Evolutionary conservation across 495 filamentous ascomycete genomes (phyloP).

Genomic region (Poronia punctata): DNA sequence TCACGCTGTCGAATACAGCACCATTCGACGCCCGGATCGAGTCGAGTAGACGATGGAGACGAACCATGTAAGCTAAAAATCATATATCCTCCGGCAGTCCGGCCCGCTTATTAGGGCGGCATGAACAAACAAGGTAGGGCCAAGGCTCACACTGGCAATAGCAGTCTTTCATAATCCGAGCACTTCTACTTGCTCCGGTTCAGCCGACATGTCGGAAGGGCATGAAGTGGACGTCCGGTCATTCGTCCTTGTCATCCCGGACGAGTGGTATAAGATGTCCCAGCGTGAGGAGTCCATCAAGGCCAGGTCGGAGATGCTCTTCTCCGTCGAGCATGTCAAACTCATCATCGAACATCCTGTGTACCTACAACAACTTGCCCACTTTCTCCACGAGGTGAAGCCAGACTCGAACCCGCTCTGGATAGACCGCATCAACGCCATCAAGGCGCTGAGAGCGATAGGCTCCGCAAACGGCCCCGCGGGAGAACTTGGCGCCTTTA

Average conservation of each 20-base stretch:
- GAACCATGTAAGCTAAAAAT: too few species aligned
- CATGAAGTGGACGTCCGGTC: constrained; percentile 42
- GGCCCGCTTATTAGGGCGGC: too few species aligned
- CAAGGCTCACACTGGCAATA: too few species aligned
- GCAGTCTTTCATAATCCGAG: too few species aligned
- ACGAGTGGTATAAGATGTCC: constrained; percentile 9
- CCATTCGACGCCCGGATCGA: too few species aligned
- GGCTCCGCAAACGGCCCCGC: constrained; percentile 60
- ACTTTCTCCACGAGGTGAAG: constrained; percentile 56
- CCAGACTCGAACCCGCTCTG: constrained; percentile 58
- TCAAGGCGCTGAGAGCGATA: constrained; percentile 65
- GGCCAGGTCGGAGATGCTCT: constrained; percentile 53
- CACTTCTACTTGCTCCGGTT: too few species aligned
- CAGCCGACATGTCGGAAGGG: too few species aligned
- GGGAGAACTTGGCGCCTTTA: constrained; percentile 43
- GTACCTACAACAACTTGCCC: constrained; percentile 54
- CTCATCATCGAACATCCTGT: constrained; percentile 56
- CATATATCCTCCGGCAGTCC: too few species aligned
- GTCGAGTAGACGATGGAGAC: too few species aligned
- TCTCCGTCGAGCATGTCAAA: constrained; percentile 57
- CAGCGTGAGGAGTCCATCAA: constrained; percentile 46
- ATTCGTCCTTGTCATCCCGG: constrained; percentile 45
- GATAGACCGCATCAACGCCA: constrained; percentile 61
- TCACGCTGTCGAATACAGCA: too few species aligned
- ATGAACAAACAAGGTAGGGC: too few species aligned